Evolutionary conservation across 164 flowering plant genomes (phyloP), one percentile per base, ranked within the genome.

Genomic region (Tetrastigma voinierianum): DNA sequence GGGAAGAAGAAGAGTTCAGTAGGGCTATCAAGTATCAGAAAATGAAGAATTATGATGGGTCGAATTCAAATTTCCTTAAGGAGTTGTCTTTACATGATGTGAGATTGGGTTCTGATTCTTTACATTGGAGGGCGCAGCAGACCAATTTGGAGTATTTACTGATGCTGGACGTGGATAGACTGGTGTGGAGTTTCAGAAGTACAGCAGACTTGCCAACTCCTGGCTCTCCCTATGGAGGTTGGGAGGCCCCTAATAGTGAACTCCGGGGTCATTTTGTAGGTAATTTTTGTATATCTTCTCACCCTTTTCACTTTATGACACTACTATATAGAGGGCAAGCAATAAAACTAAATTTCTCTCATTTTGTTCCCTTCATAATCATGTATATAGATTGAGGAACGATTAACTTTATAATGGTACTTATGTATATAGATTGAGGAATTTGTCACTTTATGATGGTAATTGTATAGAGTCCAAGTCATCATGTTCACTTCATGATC

Each of bases 261-360:
- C 96, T 95, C 67, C 89, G 98, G 0, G 98, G 98, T 21, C 98
- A 95, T 79, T 95, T 95, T 74, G 96, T 91, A 17, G 97, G 98
- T 89, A 47, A 60, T 88, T 83, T 67, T 46, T 10, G 15, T 59
- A 44, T 43, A 9, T 46, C 53, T 6, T 21, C 19, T 59, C 60
- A 9, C 48, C 18, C 10, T 6, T 4, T 56, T 51, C 3, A 61
- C 7, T 9, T 17, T 57, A 5, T 9, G 19, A 7, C 5, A 19
- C 4, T 5, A 2, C 7, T 20, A 32, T 32, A 7, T 32, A 32
- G 40, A 32, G 7, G 40, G 6, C 40, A 3, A 32, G 40, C 40
- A 4, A 32, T 15, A 40, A 15, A 32, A 4, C 40, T 32, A 7
- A 32, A 32, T 7, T 32, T 7, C 40, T 25, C n/a, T 25, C 40